A percentile compares a stretch with the other conserved stretches of the same genome.
Evolutionary conservation across 192 early-diverging fungal species (phyloP).

Genomic region (Backusella sp.): DNA sequence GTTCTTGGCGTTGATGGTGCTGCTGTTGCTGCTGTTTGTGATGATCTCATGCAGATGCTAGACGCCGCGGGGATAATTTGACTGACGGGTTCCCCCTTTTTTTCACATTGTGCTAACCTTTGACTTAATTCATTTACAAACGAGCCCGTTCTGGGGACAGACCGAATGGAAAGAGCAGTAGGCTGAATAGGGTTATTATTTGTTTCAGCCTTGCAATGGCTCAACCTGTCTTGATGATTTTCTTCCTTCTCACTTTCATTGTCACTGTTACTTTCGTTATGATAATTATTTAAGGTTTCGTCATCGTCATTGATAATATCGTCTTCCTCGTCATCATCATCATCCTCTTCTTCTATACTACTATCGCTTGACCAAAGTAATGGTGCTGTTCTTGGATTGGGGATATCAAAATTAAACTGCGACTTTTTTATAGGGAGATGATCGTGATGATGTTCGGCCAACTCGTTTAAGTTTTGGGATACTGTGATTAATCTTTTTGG

Average conservation of each 20-base stretch:
- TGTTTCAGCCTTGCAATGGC: not conserved
- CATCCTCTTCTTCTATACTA: slow-evolving; percentile 8
- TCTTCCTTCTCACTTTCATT: not conserved
- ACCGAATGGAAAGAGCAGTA: not conserved
- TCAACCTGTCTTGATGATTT: not conserved
- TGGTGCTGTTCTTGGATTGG: slow-evolving; percentile 7
- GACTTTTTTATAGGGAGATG: slow-evolving; percentile 11
- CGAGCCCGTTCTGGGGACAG: slow-evolving; percentile 20
- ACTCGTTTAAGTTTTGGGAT: slow-evolving; percentile 1
- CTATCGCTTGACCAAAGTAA: slow-evolving; percentile 7
- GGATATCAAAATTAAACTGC: not conserved
- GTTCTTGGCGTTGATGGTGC: not conserved
- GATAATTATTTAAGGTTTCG: not conserved
- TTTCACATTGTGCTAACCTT: slow-evolving; percentile 10
- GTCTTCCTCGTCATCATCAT: not conserved
- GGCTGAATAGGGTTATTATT: not conserved
- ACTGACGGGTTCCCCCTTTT: slow-evolving; percentile 14
- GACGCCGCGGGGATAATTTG: slow-evolving; percentile 1
- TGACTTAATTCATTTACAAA: slow-evolving; percentile 21
- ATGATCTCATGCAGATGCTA: slow-evolving; percentile 4
- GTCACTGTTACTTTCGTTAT: not conserved
- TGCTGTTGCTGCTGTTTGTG: not conserved
- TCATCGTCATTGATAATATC: no score
- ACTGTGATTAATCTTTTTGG: slow-evolving; percentile 1
- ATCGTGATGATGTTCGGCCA: slow-evolving; percentile 2